phyloP scores from a whole-genome alignment of 1,139 yeast genomes.

The Hyphopichia khmerensis region DNA sequence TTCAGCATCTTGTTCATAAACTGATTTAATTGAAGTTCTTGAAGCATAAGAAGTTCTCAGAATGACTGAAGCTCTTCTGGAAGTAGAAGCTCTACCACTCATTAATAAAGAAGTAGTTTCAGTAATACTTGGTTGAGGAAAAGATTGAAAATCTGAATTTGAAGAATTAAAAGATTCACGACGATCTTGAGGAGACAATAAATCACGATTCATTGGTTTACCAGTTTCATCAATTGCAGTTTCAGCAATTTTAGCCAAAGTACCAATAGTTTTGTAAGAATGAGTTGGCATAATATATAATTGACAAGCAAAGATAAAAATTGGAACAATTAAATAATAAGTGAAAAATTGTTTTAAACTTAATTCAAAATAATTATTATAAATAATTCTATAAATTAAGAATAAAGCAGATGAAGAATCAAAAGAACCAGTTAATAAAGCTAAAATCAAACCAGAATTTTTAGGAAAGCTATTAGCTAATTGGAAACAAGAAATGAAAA shows the following conservation, averaged over 20 bases:
- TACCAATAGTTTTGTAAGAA: constrained; percentile 70
- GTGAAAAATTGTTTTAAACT: constrained; percentile 58
- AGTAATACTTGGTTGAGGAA: constrained; percentile 36
- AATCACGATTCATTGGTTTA: constrained; percentile 43
- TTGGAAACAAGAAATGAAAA: constrained; percentile 46
- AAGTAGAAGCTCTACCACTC: constrained; percentile 32
- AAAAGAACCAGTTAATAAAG: constrained; percentile 42
- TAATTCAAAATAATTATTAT: constrained; percentile 41
- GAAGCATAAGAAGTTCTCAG: constrained; percentile 35
- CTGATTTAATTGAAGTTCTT: constrained; percentile 46
- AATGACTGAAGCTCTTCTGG: constrained; percentile 38
- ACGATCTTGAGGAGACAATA: constrained; percentile 37
- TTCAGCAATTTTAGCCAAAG: constrained; percentile 64
- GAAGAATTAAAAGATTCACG: constrained; percentile 6
- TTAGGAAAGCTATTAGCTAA: constrained; percentile 46
- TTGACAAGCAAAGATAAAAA: constrained; percentile 72
- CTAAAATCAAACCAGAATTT: constrained; percentile 41
- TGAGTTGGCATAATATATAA: constrained; percentile 73
- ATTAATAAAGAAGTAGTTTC: constrained; percentile 44
- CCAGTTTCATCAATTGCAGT: constrained; percentile 70
- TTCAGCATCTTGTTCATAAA: constrained; percentile 66
- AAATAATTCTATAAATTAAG: constrained; percentile 61
- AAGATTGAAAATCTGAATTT: constrained; percentile 2
- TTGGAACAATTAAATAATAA: constrained; percentile 66
- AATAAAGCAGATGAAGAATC: constrained; percentile 45